Base-by-base conservation (phyloP, 2,329 filamentous ascomycete genomes). In the Pyrenochaeta sp. region DNA sequence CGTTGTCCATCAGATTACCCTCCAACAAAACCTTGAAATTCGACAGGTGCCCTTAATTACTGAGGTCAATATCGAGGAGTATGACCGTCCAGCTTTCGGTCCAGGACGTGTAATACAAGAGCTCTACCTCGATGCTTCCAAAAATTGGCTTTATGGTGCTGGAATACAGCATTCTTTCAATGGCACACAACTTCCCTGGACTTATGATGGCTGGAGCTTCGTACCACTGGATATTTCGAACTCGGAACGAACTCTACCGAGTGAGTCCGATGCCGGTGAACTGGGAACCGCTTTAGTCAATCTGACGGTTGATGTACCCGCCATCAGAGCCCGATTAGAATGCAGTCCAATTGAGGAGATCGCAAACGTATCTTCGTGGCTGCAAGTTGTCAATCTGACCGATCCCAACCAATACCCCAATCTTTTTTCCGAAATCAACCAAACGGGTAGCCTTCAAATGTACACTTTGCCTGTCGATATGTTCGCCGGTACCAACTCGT, bases 151-250 rank as follows among this genome's bases (percentile, higher is more conserved):
- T 1, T 54, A 54, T 17, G 49, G 47, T 30, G 60, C 63, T 11
- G 39, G 41, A 9, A 56, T 60, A 4, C 44, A 58, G 31, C 30
- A 54, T 0, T 52, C 56, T 7, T 32, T 62, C 14, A 57, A 60
- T 18, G 56, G 60, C 7, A 39, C 60, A 11, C 42, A 58, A 30
- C 56, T 52, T 2, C 21, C 54, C 2, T 66, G 63, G 61, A 63
- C 41, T 12, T 33, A 33, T 4, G 55, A 58, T 27, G 61, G 45
- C 23, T 66, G 61, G 63, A 61, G 45, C 20, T 61, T 63, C 17
- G 9, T 59, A 15, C 59, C 54, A 5, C 4, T 15, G 40, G 23
- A 27, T 27, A 61, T 17, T 37, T 61, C 33, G 40, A 42, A n/a
- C 35, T 4, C 20, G 35, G 11, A 4, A 10, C 35, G 6, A 17